Conservation (phyloP, 129 eudicot species). For the Rutidosis leptorrhynchoides region DNA sequence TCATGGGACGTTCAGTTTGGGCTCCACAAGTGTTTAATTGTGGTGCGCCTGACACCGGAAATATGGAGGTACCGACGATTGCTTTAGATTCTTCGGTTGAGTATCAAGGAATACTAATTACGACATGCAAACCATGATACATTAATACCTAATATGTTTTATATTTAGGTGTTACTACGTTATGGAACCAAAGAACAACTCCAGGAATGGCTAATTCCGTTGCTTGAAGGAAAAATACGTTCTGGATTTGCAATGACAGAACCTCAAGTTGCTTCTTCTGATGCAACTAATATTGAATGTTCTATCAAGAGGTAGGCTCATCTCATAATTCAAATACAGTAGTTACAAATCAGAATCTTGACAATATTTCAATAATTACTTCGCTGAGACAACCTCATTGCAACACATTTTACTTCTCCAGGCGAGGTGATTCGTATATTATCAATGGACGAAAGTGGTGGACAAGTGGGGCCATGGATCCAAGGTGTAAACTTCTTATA, state of each 20-base stretch:
- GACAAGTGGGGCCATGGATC: constrained; percentile 99
- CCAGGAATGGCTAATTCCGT: constrained; percentile 86
- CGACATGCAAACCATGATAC: too few species aligned
- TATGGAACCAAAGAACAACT: constrained; percentile 91
- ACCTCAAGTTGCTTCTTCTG: constrained; percentile 97
- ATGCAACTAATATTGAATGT: constrained; percentile 95
- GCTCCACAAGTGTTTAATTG: constrained; percentile 98
- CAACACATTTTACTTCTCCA: too few species aligned
- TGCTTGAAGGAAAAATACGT: constrained; percentile 84
- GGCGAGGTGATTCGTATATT: constrained; percentile 77
- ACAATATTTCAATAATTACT: too few species aligned
- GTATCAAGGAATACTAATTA: too few species aligned
- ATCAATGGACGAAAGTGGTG: constrained; percentile 96
- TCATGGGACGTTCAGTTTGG: constrained; percentile 94
- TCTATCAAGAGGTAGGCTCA: constrained; percentile 65
- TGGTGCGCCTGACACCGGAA: constrained; percentile 98
- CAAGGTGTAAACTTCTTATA: constrained; percentile 91
- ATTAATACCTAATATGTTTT: too few species aligned
- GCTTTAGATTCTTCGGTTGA: too few species aligned
- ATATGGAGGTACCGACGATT: constrained; percentile 99
- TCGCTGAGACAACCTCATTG: too few species aligned
- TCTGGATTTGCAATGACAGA: constrained; percentile 99
- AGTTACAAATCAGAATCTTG: too few species aligned
- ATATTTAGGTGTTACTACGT: constrained; percentile 71
- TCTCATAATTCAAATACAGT: neutral